Percentiles rank a stretch among this genome's conserved stretches.
phyloP scores from a whole-genome alignment of 495 filamentous ascomycete genomes.

The Hypoxylon intermedium region DNA sequence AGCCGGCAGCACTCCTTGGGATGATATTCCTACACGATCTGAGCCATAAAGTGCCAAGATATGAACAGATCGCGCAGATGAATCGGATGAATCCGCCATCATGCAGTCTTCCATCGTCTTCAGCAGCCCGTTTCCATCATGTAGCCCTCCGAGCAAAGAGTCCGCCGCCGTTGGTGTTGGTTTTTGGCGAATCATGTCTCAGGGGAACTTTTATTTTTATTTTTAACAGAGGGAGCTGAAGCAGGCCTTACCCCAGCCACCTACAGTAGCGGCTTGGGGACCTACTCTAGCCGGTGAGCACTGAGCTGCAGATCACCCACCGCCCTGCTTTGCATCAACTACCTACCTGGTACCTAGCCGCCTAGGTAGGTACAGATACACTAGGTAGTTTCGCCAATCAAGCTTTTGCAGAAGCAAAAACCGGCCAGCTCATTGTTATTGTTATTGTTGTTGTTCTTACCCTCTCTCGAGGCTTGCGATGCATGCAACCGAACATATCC shows the following conservation, averaged over 20 bases:
- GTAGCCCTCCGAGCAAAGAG: slow-evolving; percentile 3
- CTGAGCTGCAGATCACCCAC: slow-evolving; percentile 29
- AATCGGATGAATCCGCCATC: slow-evolving; percentile 1
- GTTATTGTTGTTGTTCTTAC: slow-evolving; percentile 8
- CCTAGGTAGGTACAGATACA: too few species aligned
- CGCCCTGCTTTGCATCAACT: slow-evolving; percentile 22
- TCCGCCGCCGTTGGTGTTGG: too few species aligned
- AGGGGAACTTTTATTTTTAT: slow-evolving; percentile 20
- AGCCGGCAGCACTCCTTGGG: not conserved
- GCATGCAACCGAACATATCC: slow-evolving; percentile 13
- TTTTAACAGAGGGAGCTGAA: not conserved
- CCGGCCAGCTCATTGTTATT: not conserved
- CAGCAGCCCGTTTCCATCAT: slow-evolving; percentile 3
- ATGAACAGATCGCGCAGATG: slow-evolving; percentile 7
- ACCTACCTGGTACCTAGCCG: too few species aligned
- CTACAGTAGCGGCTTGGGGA: slow-evolving; percentile 21
- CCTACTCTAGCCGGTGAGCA: slow-evolving; percentile 8
- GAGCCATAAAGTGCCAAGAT: slow-evolving; percentile 10
- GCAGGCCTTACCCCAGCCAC: slow-evolving; percentile 33
- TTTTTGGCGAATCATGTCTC: slow-evolving; percentile 27
- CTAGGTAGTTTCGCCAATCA: slow-evolving; percentile 17
- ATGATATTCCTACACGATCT: slow-evolving; percentile 1
- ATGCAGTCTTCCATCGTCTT: slow-evolving; percentile 4
- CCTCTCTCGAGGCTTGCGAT: not conserved
- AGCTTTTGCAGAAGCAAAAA: slow-evolving; percentile 15